Evolutionary conservation across 1,139 yeast species (phyloP).

Genomic region (Hemisphaericaspora xylofermentans): DNA sequence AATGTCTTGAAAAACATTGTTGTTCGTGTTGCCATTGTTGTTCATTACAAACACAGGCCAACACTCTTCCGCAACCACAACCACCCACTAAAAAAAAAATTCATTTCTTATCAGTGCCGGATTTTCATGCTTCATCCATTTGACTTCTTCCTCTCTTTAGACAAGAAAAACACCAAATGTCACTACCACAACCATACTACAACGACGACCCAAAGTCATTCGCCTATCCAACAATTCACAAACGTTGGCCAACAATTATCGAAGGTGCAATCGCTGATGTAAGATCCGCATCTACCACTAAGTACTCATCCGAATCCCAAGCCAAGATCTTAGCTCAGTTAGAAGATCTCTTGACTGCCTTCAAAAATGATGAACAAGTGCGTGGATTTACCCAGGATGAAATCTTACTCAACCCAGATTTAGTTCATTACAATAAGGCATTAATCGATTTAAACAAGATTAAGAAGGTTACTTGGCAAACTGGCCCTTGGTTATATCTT

Average conservation of each 20-base stretch:
- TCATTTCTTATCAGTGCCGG: slow-evolving; percentile 1
- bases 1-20: too few relatives aligned
- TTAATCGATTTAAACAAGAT: slow-evolving; percentile 28
- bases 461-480: slow-evolving; percentile 60
- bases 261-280: slow-evolving; percentile 67
- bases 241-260: slow-evolving; percentile 86
- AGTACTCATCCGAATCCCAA: slow-evolving; percentile 9
- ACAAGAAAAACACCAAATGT: neutral
- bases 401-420: slow-evolving; percentile 39
- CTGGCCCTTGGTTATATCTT: slow-evolving; percentile 90
- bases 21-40: too few relatives aligned
- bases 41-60: neutral
- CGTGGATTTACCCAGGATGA: slow-evolving; percentile 44
- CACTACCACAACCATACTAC: slow-evolving; percentile 46
- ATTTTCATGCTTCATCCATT: neutral
- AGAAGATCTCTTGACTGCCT: slow-evolving; percentile 33
- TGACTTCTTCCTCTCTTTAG: neutral
- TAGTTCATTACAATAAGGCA: slow-evolving; percentile 52
- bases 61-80: neutral
- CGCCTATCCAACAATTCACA: slow-evolving; percentile 74
- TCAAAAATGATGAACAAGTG: slow-evolving; percentile 41
- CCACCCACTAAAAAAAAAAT: neutral
- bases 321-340: slow-evolving; percentile 32
- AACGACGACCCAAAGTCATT: slow-evolving; percentile 76
- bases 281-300: slow-evolving; percentile 21